A percentile compares a stretch with the other conserved stretches of the same genome.
These are phyloP conservation scores for Cryptosporidium ubiquitum DNA, from an alignment of 169 alveolate genomes.

Conservation along the genomic window DNA sequence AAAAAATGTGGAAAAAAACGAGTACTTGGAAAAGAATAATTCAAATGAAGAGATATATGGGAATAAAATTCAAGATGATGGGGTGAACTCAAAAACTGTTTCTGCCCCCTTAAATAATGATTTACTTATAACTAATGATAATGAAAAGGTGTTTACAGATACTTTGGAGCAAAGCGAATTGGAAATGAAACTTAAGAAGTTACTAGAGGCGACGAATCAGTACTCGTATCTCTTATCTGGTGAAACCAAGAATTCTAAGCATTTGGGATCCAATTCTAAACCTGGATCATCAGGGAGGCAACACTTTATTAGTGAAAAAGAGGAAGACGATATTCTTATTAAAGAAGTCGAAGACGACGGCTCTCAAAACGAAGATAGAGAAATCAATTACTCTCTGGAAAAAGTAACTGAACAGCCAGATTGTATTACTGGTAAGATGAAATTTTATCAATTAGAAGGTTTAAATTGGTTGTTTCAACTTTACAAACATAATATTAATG, in stretches of 20 bases:
- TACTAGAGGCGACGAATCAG: slow-evolving; percentile 53
- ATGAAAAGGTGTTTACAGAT: background rate
- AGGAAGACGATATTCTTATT: slow-evolving; percentile 60
- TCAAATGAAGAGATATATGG: background rate
- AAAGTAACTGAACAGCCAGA: slow-evolving; percentile 58
- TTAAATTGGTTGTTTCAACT: slow-evolving; percentile 87
- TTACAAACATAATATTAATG: slow-evolving; percentile 86
- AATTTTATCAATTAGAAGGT: slow-evolving; percentile 88
- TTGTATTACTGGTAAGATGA: slow-evolving; percentile 82
- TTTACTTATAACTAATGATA: background rate
- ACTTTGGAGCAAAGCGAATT: slow-evolving; percentile 21
- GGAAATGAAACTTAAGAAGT: slow-evolving; percentile 23
- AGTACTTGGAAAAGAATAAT: background rate
- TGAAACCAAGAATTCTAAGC: slow-evolving; percentile 1
- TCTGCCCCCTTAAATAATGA: background rate
- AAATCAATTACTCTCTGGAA: slow-evolving; percentile 19
- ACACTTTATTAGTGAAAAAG: slow-evolving; percentile 67
- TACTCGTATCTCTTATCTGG: slow-evolving; percentile 53
- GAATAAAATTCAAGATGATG: background rate
- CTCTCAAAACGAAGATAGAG: background rate
- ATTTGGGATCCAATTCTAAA: background rate
- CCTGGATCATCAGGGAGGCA: slow-evolving; percentile 15
- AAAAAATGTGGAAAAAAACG: background rate
- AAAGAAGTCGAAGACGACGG: slow-evolving; percentile 54
- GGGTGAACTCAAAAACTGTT: background rate